phyloP scores from a whole-genome alignment of 2,329 filamentous ascomycete genomes.

The Phyllosticta capitalensis region DNA sequence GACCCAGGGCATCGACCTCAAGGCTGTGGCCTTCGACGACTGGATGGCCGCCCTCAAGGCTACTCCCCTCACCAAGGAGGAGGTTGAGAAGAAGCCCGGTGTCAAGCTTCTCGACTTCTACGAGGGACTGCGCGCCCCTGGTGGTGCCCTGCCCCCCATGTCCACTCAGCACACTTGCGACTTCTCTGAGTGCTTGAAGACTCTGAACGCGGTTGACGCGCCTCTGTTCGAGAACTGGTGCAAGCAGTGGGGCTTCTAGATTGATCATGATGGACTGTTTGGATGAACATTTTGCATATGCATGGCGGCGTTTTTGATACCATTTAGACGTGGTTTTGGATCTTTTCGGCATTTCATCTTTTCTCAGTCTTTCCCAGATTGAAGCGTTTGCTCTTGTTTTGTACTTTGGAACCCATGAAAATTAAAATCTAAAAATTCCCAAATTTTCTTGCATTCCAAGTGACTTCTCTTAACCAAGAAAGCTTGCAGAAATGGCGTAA shows the following conservation, averaged over 20 bases:
- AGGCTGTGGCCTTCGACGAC: constrained; percentile 5
- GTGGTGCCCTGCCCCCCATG: constrained; percentile 8
- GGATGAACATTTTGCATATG: neutral
- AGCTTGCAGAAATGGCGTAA: too few species aligned
- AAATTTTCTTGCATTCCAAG: too few species aligned
- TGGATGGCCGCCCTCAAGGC: constrained; percentile 10
- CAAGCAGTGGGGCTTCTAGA: constrained; percentile 7
- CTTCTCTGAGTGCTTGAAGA: neutral
- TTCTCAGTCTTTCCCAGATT: neutral
- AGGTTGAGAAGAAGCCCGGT: constrained; percentile 10
- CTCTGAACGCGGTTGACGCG: constrained; percentile 2
- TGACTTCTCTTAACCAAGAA: too few species aligned
- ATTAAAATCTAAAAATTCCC: too few species aligned
- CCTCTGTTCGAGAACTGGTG: constrained; percentile 10
- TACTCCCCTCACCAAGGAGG: constrained; percentile 5
- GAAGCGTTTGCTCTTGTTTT: neutral
- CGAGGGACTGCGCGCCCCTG: constrained; percentile 8
- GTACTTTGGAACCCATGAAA: neutral
- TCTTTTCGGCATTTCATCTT: neutral
- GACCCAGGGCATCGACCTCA: neutral
- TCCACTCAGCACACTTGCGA: neutral
- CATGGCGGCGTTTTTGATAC: neutral
- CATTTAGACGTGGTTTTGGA: neutral
- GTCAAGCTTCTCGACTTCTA: constrained; percentile 15
- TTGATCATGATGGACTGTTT: neutral